Evolutionary conservation across 2,329 filamentous ascomycete species (phyloP), one percentile per base, ranked within the genome.

Genomic region (Penicillium brevicompactum): DNA sequence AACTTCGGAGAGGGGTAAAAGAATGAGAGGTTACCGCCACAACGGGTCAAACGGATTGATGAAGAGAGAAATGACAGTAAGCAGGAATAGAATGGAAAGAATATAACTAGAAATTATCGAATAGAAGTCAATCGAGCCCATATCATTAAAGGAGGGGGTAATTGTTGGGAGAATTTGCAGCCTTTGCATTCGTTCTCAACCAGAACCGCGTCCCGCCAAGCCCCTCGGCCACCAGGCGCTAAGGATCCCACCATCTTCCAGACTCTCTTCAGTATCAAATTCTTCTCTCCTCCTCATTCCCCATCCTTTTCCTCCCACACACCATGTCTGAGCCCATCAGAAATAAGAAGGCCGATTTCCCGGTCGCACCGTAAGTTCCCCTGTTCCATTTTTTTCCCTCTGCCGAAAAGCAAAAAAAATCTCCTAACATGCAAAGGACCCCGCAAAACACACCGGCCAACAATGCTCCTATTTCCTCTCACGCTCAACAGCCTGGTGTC

Each of bases 401-500:
- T 52, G 45, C 31, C 60, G 57, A 55, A 60, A 57, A 52, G 64
- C 61, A 38, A 62, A 60, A 63, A 45, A 57, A 59, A 56, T 61
- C 59, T 46, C 59, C 62, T 63, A 50, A 65, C 53, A 46, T 45
- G 49, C 47, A 68, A 73, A 97, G 94, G 71, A 99, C 94, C 72
- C 94, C 94, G 72, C 94, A 99, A 80, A 99, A 99, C 82, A 99
- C 94, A 53, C 94, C 94, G 66, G 89, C 91, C 65, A 92, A 87
- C 79, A 92, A 93, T 81, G 94, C 95, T 66, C 94, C 94, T 64
- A 97, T 99, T 79, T 96, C 92, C 51, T 97, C 93, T 60, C 93
- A 94, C 78, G 94, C 95, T 67, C 92, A 96, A 80, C 91, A 96
- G 80, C 94, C 94, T 60, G 91, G 89, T 65, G 88, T 99, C 61